These are phyloP conservation scores for Noccaea caerulescens DNA, from an alignment of 345 rosid species.

Conservation along the genomic window DNA sequence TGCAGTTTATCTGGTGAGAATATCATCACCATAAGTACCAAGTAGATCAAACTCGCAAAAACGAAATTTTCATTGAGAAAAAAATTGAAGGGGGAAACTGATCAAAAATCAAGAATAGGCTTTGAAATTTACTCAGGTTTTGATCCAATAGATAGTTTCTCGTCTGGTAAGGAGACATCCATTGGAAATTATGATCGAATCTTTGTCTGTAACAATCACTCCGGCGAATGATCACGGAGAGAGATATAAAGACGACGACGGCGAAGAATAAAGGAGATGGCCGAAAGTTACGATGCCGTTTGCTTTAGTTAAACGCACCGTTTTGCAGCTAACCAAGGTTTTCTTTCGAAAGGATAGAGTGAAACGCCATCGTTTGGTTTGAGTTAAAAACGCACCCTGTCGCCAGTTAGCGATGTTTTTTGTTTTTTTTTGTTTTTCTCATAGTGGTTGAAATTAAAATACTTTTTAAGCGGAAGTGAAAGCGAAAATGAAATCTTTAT, in stretches of 20 bases:
- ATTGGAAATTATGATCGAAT: constrained; percentile 40
- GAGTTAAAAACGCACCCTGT: constrained; percentile 29
- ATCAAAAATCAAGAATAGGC: not conserved
- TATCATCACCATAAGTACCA: constrained; percentile 6
- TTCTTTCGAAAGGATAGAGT: not conserved
- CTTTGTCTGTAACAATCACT: constrained; percentile 24
- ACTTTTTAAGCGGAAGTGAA: constrained; percentile 1
- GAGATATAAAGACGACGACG: constrained; percentile 5
- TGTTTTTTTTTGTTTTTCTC: not conserved
- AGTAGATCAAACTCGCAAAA: constrained; percentile 3
- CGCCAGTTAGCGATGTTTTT: not conserved
- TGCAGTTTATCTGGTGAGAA: not conserved
- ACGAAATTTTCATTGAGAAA: not conserved
- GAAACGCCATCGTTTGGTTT: not conserved
- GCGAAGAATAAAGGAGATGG: not conserved
- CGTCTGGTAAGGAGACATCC: constrained; percentile 67
- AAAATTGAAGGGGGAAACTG: not conserved
- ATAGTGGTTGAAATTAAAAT: not conserved
- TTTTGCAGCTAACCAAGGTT: not conserved
- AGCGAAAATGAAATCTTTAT: constrained; percentile 9
- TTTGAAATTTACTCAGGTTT: constrained; percentile 44
- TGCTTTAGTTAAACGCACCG: not conserved
- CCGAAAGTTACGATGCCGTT: not conserved
- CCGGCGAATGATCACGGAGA: constrained; percentile 27
- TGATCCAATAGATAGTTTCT: constrained; percentile 54